Evolutionary conservation across 352 stramenopile species (phyloP), one percentile per base, ranked within the genome.

Genomic region (Phytophthora boehmeriae): DNA sequence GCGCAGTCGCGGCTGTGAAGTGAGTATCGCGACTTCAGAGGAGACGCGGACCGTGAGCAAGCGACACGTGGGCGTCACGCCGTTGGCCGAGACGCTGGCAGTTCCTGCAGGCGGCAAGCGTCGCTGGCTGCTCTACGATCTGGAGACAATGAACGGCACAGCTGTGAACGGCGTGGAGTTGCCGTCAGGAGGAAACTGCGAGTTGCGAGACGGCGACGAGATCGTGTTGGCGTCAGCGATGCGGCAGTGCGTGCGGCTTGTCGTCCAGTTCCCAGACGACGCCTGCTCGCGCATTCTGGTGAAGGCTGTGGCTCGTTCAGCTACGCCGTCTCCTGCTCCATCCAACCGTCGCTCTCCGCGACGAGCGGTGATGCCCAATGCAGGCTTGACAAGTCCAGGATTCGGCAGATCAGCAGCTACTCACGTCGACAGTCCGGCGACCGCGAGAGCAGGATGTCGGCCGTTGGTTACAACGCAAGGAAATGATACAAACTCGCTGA

Each of bases 71-170:
- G 75, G 79, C 22, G 76, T 93, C 41, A 78, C 87, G 16, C 80
- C 80, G 10, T 43, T 86, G 25, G 69, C 51, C 0, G 67, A 73
- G 45, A 57, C 54, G 34, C 30, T 58, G 51, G 32, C 44, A 4
- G 43, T 39, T n/a, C 38, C 54, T 23, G 49, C 35, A 20, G 25
- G 48, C 32, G 39, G 45, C 34, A 65, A 66, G 36, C 58, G 62
- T 13, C 78, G 76, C 23, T 95, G 87, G 87, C 63, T 93, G 32
- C 68, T 95, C 20, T 85, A 93, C 48, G 87, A 95, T 46, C 66
- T 93, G 17, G 76, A 89, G 35, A 89, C 83, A 2, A 83, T 90
- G 64, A 93, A 95, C 61, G 87, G 87, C 27, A 95, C 87, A 25
- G 75, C 76, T 13, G 72, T 93, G 27, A 95, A 93, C 45, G 84